Evolutionary conservation across 75 land plant genomes (phyloP).

Genomic region (Larix kaempferi): DNA sequence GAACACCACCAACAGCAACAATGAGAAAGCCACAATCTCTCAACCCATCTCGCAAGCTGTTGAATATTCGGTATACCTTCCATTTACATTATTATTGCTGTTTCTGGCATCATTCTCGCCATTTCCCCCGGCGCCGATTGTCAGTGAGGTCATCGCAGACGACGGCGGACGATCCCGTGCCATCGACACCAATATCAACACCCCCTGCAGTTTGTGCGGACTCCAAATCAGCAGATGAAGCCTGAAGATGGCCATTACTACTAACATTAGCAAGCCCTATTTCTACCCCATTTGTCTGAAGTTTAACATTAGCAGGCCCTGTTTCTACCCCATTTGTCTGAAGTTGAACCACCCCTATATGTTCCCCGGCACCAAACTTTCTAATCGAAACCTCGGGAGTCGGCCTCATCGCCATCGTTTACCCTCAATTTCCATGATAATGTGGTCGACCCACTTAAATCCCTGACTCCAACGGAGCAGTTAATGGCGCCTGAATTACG

Average conservation of each 20-base stretch:
- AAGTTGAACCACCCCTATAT: slow-evolving; percentile 7
- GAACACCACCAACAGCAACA: slow-evolving; percentile 80
- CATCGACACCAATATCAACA: slow-evolving; percentile 1
- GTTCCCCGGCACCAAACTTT: slow-evolving; percentile 61
- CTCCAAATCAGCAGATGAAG: too few species aligned
- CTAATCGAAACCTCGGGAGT: slow-evolving; percentile 68
- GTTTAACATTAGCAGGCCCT: neutral
- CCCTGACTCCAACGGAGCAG: slow-evolving; percentile 66
- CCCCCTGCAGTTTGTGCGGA: too few species aligned
- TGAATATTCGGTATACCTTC: slow-evolving; percentile 73
- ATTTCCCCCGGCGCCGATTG: slow-evolving; percentile 11
- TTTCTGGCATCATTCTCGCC: neutral
- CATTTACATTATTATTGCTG: slow-evolving; percentile 8
- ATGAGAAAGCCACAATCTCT: slow-evolving; percentile 78
- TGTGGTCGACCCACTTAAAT: slow-evolving; percentile 41
- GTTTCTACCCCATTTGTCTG: slow-evolving; percentile 12
- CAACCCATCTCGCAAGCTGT: slow-evolving; percentile 80
- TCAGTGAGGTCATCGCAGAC: neutral
- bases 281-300: slow-evolving; percentile 11
- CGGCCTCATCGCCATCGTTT: slow-evolving; percentile 20
- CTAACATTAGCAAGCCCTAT: neutral
- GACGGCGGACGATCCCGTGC: slow-evolving; percentile 14
- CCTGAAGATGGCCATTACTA: too few species aligned
- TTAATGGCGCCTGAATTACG: slow-evolving; percentile 57
- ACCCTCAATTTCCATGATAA: slow-evolving; percentile 41